Conservation (phyloP, 352 stramenopile species). For the Globisporangium spinosum region DNA sequence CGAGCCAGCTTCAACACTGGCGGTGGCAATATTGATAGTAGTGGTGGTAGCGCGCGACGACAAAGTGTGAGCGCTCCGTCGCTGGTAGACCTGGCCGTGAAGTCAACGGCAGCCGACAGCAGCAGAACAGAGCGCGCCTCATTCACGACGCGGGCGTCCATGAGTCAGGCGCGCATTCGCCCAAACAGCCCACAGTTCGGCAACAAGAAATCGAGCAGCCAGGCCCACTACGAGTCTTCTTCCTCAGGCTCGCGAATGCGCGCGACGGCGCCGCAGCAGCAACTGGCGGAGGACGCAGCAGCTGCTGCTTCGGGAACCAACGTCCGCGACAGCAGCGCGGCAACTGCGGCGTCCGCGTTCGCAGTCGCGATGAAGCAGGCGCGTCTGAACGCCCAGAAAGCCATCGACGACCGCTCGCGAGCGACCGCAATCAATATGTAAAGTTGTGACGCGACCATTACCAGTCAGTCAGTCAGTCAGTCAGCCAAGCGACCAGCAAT, state of each 20-base stretch:
- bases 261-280: not conserved
- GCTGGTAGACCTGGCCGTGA: not conserved
- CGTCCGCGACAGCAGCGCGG: slow-evolving; percentile 14
- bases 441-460: not conserved
- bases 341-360: slow-evolving; percentile 58
- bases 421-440: not conserved
- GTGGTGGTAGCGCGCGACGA: not conserved
- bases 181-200: slow-evolving; percentile 16
- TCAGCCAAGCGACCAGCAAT: not conserved
- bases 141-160: slow-evolving; percentile 2
- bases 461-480: not conserved
- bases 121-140: slow-evolving; percentile 7
- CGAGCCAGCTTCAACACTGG: not conserved
- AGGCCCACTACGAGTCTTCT: not conserved
- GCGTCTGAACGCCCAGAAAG: slow-evolving; percentile 64
- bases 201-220: not conserved
- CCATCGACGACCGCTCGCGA: slow-evolving; percentile 42
- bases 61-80: not conserved
- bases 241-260: not conserved
- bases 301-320: not conserved
- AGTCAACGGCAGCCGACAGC: not conserved
- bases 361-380: slow-evolving; percentile 78
- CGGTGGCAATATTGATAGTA: not conserved
- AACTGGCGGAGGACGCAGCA: not conserved
- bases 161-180: slow-evolving; percentile 14